phyloP scores from a whole-genome alignment of 805 yeast genomes.

The Starmerella sp. region DNA sequence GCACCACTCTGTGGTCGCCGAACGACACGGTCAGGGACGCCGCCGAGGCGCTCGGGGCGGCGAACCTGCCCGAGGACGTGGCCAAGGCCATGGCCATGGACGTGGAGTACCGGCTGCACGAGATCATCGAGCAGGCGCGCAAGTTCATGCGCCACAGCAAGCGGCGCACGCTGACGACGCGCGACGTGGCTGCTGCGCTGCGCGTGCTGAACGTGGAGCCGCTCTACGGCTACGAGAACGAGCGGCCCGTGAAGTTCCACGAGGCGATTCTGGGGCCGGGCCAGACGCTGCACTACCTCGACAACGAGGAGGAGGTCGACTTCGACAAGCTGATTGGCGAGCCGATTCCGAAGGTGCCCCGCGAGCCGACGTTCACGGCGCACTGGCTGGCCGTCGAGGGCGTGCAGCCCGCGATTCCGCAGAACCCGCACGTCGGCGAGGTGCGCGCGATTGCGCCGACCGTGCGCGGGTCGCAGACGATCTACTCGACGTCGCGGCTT shows the following conservation, averaged over 20 bases:
- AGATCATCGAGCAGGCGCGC: constrained; percentile 86
- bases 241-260: constrained; percentile 61
- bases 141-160: constrained; percentile 94
- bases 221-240: constrained; percentile 31
- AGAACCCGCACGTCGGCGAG: constrained; percentile 73
- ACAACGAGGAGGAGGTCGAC: constrained; percentile 82
- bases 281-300: constrained; percentile 83
- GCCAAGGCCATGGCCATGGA: constrained; percentile 96
- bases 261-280: constrained; percentile 88
- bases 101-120: constrained; percentile 94
- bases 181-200: constrained; percentile 72
- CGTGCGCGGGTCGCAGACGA: constrained; percentile 70
- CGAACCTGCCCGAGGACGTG: constrained; percentile 72
- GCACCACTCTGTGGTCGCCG: constrained; percentile 92
- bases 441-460: constrained; percentile 67
- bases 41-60: constrained; percentile 80
- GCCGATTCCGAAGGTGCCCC: constrained; percentile 90
- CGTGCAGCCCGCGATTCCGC: constrained; percentile 94
- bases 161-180: constrained; percentile 65
- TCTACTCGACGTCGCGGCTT: constrained; percentile 41
- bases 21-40: constrained; percentile 93
- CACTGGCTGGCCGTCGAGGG: constrained; percentile 96
- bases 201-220: constrained; percentile 87
- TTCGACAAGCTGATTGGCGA: constrained; percentile 87
- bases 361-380: constrained; percentile 84